Evolutionary conservation across 805 yeast genomes (phyloP), one percentile per base, ranked within the genome.

Genomic region (Starmerella apicola): DNA sequence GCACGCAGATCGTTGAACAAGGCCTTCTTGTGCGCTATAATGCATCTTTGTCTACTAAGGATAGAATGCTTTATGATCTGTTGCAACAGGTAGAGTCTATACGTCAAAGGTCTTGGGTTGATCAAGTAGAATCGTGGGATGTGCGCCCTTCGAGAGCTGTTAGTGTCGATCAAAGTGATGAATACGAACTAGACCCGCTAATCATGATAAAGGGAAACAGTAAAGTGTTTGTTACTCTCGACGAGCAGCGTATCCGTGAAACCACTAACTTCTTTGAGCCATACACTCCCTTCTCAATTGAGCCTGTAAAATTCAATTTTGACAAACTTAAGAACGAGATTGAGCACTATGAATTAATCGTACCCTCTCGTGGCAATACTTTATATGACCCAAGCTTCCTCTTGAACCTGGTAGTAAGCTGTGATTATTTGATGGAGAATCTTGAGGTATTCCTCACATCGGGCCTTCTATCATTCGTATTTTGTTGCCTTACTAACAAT

Each of bases 331-430:
- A 19, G 16, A 46, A 12, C 24, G 43, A 12, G 13, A 16, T 41
- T 9, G 34, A 37, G 5, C 23, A 36, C n/a, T 42, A 38, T 22
- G 42, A 42, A 13, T 28, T 37, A 4, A 15, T 9, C 7, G 27
- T 16, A 3, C 41, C 41, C 12, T 18, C 18, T 2, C 23, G 32
- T 8, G 34, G 33, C 5, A 17, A 3, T 3, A 15, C 7, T 5
- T 27, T 20, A 20, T 59, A 85, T 56, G 88, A 83, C 53, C 69
- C 76, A n/a, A 76, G 78, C 52, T 82, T 85, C 51, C 50, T 85
- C 27, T 56, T 82, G 44, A 62, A 79, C 39, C 53, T 77, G 44
- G 58, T 51, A 15, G 41, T 43, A 5, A 48, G 54, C 37, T 50
- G 52, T 33, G 46, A 50, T 31, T 42, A 44, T 18, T 18, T 52